phyloP scores from a whole-genome alignment of 352 stramenopile species.

The Globisporangium abappressorium region DNA sequence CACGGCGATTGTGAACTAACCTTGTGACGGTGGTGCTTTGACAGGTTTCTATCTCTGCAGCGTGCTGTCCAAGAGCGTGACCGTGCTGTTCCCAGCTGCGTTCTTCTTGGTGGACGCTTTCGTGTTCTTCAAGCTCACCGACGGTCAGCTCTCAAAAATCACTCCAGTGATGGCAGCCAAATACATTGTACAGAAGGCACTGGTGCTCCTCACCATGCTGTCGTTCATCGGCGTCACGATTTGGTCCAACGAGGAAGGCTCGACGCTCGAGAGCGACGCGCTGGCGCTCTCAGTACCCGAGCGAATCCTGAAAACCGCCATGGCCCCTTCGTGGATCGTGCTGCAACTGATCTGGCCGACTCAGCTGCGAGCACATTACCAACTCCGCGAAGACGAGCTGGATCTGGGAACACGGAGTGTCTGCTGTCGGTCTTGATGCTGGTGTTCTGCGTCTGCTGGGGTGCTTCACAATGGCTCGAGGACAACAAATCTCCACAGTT shows the following conservation, averaged over 20 bases:
- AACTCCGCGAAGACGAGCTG: slow-evolving; percentile 36
- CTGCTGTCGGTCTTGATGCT: slow-evolving; percentile 27
- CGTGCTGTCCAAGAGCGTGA: slow-evolving; percentile 14
- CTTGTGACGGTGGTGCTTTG: neutral
- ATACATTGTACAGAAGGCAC: neutral
- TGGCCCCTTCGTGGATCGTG: slow-evolving; percentile 31
- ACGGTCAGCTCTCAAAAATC: neutral
- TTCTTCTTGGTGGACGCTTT: slow-evolving; percentile 7
- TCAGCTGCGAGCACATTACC: slow-evolving; percentile 53
- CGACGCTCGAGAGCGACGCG: slow-evolving; percentile 28
- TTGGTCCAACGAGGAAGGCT: slow-evolving; percentile 38
- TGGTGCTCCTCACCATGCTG: slow-evolving; percentile 6
- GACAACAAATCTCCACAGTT: neutral
- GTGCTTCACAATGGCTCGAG: neutral
- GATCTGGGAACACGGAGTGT: slow-evolving; percentile 30
- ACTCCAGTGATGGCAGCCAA: neutral
- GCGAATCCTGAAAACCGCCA: neutral
- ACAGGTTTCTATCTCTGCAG: slow-evolving; percentile 12
- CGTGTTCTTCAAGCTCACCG: neutral
- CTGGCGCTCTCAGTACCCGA: slow-evolving; percentile 23
- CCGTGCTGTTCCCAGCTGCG: slow-evolving; percentile 7
- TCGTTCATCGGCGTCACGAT: slow-evolving; percentile 36
- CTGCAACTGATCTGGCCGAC: slow-evolving; percentile 40
- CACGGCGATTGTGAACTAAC: neutral
- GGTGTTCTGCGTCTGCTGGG: neutral